phyloP scores from a whole-genome alignment of 495 filamentous ascomycete species.

The Podospora appendiculata region DNA sequence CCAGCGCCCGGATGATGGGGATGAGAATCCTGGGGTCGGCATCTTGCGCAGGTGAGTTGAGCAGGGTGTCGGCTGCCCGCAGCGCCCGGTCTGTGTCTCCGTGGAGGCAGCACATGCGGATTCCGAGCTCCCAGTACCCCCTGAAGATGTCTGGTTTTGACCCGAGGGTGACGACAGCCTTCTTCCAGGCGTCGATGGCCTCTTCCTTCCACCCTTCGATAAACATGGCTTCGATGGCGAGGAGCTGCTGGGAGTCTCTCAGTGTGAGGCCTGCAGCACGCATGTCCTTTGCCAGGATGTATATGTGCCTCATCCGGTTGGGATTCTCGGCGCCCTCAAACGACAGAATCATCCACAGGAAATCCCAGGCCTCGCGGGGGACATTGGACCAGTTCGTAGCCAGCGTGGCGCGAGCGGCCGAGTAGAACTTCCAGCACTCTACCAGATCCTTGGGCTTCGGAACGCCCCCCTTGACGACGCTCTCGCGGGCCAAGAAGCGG shows the following conservation, averaged over 20 bases:
- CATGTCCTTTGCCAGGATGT: constrained; percentile 55
- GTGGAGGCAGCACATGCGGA: constrained; percentile 54
- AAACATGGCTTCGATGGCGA: constrained; percentile 59
- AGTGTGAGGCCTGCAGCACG: constrained; percentile 44
- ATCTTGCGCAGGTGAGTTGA: constrained; percentile 38
- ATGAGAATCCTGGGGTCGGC: constrained; percentile 52
- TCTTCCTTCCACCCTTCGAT: constrained; percentile 47
- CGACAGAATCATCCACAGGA: constrained; percentile 44
- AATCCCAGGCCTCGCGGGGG: constrained; percentile 45
- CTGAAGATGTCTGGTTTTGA: constrained; percentile 42
- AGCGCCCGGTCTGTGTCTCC: constrained; percentile 57
- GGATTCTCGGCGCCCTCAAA: constrained; percentile 30
- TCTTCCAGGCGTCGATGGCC: constrained; percentile 60
- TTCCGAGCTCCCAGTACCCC: constrained; percentile 61
- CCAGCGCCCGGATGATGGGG: constrained; percentile 52
- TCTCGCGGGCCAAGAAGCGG: constrained; percentile 21
- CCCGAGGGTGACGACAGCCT: constrained; percentile 44
- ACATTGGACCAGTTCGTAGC: constrained; percentile 35
- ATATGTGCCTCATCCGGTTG: constrained; percentile 52
- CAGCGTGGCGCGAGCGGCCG: constrained; percentile 34
- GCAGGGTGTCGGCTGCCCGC: constrained; percentile 50
- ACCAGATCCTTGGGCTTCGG: constrained; percentile 20
- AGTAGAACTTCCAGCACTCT: constrained; percentile 38
- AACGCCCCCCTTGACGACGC: constrained; percentile 18
- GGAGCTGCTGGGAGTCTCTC: constrained; percentile 47